Evolutionary conservation across 176 grass and related monocot genomes (phyloP).

Genomic region (Pontederia paniculata): DNA sequence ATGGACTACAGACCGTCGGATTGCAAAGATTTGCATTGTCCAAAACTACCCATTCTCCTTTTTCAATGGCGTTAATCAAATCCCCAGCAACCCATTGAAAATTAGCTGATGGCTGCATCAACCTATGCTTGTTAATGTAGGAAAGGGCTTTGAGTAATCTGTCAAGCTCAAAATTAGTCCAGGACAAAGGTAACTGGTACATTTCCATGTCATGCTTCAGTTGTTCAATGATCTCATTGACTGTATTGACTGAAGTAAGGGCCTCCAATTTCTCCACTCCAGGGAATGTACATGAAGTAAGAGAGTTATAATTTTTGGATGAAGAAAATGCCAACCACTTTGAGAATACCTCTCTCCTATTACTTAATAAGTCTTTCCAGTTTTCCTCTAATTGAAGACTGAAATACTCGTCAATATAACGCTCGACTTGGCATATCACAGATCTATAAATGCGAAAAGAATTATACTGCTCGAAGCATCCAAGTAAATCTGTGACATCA

Average conservation of each 20-base stretch:
- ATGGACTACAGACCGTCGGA: constrained; percentile 54
- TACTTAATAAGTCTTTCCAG: constrained; percentile 39
- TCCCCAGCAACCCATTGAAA: constrained; percentile 85
- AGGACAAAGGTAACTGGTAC: constrained; percentile 43
- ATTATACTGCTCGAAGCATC: constrained; percentile 98
- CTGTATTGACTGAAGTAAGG: constrained; percentile 33
- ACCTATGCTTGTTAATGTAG: constrained; percentile 44
- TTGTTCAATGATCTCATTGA: constrained; percentile 57
- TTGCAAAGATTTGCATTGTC: constrained; percentile 98
- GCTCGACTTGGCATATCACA: constrained; percentile 54
- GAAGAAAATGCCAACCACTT: constrained; percentile 86
- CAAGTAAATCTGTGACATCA: constrained; percentile 87
- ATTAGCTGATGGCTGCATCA: constrained; percentile 42
- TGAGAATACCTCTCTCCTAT: constrained; percentile 50
- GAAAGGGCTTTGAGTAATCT: constrained; percentile 41
- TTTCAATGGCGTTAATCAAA: constrained; percentile 76
- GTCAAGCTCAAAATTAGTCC: constrained; percentile 42
- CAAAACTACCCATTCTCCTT: constrained; percentile 80
- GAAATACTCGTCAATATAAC: constrained; percentile 71
- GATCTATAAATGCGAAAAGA: constrained; percentile 61
- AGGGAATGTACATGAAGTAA: constrained; percentile 24
- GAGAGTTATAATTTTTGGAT: constrained; percentile 32
- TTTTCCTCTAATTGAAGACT: constrained; percentile 39
- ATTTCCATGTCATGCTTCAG: constrained; percentile 54
- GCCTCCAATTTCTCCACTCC: constrained; percentile 31